Evolutionary conservation across 257 asterid genomes (phyloP), one percentile per base, ranked within the genome.

Genomic region (Capsicum rhomboideum): DNA sequence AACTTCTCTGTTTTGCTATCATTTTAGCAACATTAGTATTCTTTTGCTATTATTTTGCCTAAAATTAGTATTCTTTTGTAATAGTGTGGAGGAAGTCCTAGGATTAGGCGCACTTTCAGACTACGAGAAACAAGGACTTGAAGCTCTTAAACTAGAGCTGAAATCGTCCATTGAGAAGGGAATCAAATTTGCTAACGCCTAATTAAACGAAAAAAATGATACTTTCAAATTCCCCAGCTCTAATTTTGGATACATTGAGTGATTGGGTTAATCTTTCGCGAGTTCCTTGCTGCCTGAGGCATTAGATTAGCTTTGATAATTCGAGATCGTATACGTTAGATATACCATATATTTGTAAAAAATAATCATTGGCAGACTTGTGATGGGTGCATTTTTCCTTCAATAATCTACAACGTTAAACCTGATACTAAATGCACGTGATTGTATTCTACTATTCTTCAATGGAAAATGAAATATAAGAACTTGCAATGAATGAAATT

Each of bases 91-190:
- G 82, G 97, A 94, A 83, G 91, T 94, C 23, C 83, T 91, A 16
- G 98, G 95, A 23, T 79, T 94, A 84, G 97, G 97, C 23, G 85
- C 92, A 0, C 86, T 93, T 28, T 87, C 96, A 10, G 95, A 88
- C 85, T 94, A 26, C 10, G 98, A 94, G 93, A 88, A 94, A 84
- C 90, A 90, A 86, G 98, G 98, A 40, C 85, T 94, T 50, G 96
- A 94, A 87, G 94, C 95, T 80, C 91, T 94, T 21, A 88, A 89
- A 87, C 92, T 92, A 0, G 98, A 94, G 84, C 88, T 94, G 42
- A 89, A 86, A 78, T 55, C 94, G 72, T 94, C 98, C n/a, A 94
- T 94, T 28, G 97, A 94, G 64, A 94, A 94, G 89, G 98, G 98
- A 68, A 79, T 94, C 75, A 86, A 91, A 40, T 94, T 94, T 34